Base-by-base conservation (phyloP, 1,139 yeast genomes). In the Yamadazyma atlantica region DNA sequence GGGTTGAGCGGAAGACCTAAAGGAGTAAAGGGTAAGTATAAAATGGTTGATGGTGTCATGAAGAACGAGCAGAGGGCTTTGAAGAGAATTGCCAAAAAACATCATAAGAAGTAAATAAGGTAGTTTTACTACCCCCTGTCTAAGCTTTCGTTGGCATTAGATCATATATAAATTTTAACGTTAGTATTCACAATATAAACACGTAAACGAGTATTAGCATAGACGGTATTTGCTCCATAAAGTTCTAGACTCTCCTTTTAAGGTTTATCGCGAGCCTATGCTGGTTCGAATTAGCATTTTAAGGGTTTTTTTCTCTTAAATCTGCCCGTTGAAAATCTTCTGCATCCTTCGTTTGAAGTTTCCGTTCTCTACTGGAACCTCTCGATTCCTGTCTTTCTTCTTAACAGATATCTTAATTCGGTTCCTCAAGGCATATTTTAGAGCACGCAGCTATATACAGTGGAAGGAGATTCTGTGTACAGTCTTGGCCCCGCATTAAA, bases 1-100 rank as follows among this genome's bases (percentile, higher is more conserved):
- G 96, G 96, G 45, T 68, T 90, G 37, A 75, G 88, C 51, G 98
- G 98, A 40, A 85, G 99, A 68, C 99, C 99, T 25, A 85, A 81
- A 67, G 99, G 98, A 58, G 80, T 92, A 51, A 88, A 84, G 66
- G 99, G 98, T 68, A 89, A 88, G 60, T 92, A 92, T 72, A 92
- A 88, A 83, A 92, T 94, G 98, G 97, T 92, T 52, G 99, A 92
- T 66, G 97, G 97, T 72, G 86, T 84, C 15, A 73, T 89, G 85
- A 92, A 94, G 86, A 92, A 92, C 63, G 99, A 92, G 66, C 90
- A 85, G 70, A 75, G 98, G 51, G 97, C 97, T 22, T 73, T 90
- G 58, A 84, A 79, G 61, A 82, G 97, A 59, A 85, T 90, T 50
- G 85, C 89, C 19, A 92, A 90, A 75, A 88, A 85, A 70, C 75